Evolutionary conservation across 495 filamentous ascomycete species (phyloP).

Genomic region (Rhypophila decipiens): DNA sequence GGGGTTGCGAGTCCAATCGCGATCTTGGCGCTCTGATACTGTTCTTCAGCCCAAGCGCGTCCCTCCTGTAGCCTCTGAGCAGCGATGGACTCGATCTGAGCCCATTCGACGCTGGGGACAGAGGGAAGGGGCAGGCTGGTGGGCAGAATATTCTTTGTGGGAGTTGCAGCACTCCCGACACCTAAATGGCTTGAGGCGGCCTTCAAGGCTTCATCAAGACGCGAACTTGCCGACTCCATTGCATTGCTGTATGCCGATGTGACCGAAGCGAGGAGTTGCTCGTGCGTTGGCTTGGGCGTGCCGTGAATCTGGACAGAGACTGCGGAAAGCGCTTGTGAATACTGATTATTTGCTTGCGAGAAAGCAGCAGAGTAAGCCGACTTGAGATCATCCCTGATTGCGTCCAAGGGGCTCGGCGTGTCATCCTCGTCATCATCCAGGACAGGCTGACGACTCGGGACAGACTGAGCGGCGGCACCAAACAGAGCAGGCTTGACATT

Average conservation of each 20-base stretch:
- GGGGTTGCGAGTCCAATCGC: constrained; percentile 46
- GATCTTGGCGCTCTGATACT: constrained; percentile 54
- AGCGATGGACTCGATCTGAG: constrained; percentile 49
- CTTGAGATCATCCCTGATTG: constrained; percentile 42
- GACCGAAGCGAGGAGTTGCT: constrained; percentile 58
- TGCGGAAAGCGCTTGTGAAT: constrained; percentile 58
- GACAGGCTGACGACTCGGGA: constrained; percentile 33
- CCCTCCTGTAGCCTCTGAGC: constrained; percentile 59
- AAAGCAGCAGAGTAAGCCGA: constrained; percentile 57
- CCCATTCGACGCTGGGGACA: constrained; percentile 32
- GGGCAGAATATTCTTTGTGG: constrained; percentile 30
- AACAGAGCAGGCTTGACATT: constrained; percentile 36
- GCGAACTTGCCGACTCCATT: constrained; percentile 53
- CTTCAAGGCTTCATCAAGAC: constrained; percentile 43
- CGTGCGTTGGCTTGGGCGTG: constrained; percentile 54
- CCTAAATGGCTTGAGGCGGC: constrained; percentile 42
- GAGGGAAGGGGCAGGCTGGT: constrained; percentile 12
- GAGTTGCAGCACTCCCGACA: constrained; percentile 40
- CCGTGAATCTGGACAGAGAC: constrained; percentile 61
- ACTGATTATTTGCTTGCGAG: constrained; percentile 54
- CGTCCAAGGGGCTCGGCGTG: constrained; percentile 58
- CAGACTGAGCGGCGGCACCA: constrained; percentile 39
- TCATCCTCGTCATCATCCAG: constrained; percentile 41
- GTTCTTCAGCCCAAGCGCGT: constrained; percentile 56
- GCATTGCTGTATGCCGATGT: constrained; percentile 64